Percentiles rank a stretch among this genome's conserved stretches.
phyloP scores from a whole-genome alignment of 805 yeast species.

The Saccharomycopsis sp. region DNA sequence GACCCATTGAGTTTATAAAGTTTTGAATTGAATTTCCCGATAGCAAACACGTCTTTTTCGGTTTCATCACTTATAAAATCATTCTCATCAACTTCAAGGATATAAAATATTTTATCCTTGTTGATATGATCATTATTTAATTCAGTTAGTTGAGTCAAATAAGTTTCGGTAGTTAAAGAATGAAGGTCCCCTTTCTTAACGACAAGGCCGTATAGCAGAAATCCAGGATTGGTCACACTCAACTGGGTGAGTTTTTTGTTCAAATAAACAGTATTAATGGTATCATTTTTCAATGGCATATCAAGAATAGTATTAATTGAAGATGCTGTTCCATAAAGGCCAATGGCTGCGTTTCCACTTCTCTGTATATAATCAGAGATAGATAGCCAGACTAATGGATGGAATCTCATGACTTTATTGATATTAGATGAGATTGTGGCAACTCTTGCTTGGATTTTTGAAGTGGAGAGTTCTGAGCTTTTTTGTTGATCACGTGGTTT shows the following conservation, averaged over 20 bases:
- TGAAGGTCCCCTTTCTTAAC: not conserved
- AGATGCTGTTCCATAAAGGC: conserved; percentile 1
- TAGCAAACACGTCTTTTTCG: no score
- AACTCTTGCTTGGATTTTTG: no score
- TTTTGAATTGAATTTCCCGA: not conserved
- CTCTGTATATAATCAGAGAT: conserved; percentile 6
- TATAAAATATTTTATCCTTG: not conserved
- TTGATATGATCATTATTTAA: not conserved
- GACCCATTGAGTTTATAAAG: not conserved
- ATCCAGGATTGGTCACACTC: not conserved
- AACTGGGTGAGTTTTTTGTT: not conserved
- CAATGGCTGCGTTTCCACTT: not conserved
- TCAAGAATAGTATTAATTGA: not conserved
- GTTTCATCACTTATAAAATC: not conserved
- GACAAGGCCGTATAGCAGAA: not conserved
- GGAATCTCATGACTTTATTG: conserved; percentile 10
- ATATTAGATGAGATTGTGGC: no score
- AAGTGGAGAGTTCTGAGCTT: no score
- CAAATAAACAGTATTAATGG: not conserved
- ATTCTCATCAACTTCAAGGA: not conserved
- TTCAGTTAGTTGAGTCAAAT: not conserved
- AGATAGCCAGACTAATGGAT: conserved; percentile 8
- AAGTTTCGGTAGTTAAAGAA: not conserved
- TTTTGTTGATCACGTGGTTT: not conserved
- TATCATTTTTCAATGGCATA: not conserved